phyloP scores from a whole-genome alignment of 1,139 yeast genomes.

The Nakaseomyces uthaithaninus region DNA sequence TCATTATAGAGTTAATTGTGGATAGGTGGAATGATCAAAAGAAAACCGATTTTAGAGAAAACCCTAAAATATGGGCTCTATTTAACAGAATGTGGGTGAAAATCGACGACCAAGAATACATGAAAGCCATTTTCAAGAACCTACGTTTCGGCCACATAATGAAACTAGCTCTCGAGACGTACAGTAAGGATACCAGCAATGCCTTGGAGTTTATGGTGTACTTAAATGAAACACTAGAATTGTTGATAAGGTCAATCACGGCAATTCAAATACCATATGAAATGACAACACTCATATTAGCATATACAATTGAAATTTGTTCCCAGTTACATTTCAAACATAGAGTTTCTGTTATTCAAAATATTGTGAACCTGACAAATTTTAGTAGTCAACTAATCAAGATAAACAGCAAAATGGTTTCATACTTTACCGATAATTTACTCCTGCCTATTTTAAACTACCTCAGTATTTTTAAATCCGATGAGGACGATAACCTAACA shows the following conservation, averaged over 20 bases:
- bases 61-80: slow-evolving; percentile 41
- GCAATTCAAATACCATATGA: slow-evolving; percentile 1
- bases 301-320: background rate
- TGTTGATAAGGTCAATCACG: background rate
- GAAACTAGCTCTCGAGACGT: slow-evolving; percentile 11
- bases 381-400: slow-evolving; percentile 8
- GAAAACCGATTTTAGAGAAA: slow-evolving; percentile 38
- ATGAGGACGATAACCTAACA: background rate
- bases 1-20: slow-evolving; percentile 56
- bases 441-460: slow-evolving; percentile 22
- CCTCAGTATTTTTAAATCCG: slow-evolving; percentile 10
- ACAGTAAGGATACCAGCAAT: slow-evolving; percentile 13
- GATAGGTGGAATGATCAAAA: slow-evolving; percentile 54
- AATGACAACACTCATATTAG: background rate
- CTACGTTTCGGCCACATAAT: slow-evolving; percentile 32
- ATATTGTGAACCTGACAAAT: slow-evolving; percentile 19
- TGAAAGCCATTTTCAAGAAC: slow-evolving; percentile 35
- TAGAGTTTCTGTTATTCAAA: slow-evolving; percentile 11
- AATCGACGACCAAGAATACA: slow-evolving; percentile 19
- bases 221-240: slow-evolving; percentile 12
- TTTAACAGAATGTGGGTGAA: slow-evolving; percentile 38
- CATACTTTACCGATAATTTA: slow-evolving; percentile 7
- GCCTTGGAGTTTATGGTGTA: slow-evolving; percentile 12
- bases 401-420: background rate
- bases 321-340: background rate